phyloP scores from a whole-genome alignment of 2,329 filamentous ascomycete genomes.

The Pestalotiopsis fici region DNA sequence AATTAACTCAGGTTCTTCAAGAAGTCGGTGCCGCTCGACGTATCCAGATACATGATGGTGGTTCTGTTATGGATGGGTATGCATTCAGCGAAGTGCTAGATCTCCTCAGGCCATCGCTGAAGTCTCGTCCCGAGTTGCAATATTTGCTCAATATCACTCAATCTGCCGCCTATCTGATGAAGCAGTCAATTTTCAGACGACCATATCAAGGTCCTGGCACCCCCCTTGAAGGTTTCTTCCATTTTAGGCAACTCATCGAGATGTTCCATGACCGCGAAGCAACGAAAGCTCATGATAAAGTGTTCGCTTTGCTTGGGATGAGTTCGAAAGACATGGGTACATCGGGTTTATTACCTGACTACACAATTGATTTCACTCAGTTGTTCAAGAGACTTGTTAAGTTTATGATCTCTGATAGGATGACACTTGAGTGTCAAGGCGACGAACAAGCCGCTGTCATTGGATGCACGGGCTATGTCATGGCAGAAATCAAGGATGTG shows the following conservation, averaged over 20 bases:
- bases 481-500: too few species aligned
- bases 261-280: not conserved
- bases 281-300: not conserved
- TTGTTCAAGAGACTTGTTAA: not conserved
- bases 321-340: not conserved
- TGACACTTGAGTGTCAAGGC: not conserved
- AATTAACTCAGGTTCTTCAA: not conserved
- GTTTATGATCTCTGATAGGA: not conserved
- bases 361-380: not conserved
- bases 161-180: not conserved
- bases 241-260: not conserved
- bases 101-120: not conserved
- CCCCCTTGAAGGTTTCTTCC: not conserved
- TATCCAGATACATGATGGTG: not conserved
- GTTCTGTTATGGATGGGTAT: not conserved
- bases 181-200: not conserved
- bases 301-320: not conserved
- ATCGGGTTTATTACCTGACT: not conserved
- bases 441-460: not conserved
- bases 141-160: not conserved
- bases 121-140: not conserved
- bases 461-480: not conserved
- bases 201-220: not conserved
- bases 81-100: not conserved
- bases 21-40: not conserved